Evolutionary conservation across 2,329 filamentous ascomycete species (phyloP).

Genomic region (Alternaria arborescens): DNA sequence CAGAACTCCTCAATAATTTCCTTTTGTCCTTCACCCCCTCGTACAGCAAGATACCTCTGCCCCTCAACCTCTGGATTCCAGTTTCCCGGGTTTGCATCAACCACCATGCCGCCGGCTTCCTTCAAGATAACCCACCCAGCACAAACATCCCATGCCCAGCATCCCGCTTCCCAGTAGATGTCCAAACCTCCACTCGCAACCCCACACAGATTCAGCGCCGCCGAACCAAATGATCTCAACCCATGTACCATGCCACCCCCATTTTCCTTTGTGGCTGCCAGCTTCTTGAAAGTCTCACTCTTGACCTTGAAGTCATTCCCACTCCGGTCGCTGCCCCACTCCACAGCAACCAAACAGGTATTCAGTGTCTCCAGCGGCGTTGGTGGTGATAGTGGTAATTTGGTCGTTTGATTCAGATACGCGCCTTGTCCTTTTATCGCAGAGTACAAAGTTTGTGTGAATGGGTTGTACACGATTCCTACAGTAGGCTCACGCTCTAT

Average conservation of each 20-base stretch:
- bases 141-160: constrained; percentile 87
- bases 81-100: constrained; percentile 74
- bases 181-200: constrained; percentile 77
- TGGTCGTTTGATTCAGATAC: constrained; percentile 54
- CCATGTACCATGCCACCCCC: constrained; percentile 81
- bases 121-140: constrained; percentile 79
- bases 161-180: constrained; percentile 83
- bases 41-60: constrained; percentile 63
- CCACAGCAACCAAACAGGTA: constrained; percentile 71
- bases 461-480: constrained; percentile 84
- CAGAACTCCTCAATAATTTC: constrained; percentile 60
- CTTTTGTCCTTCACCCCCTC: constrained; percentile 57
- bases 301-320: constrained; percentile 78
- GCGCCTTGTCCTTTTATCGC: constrained; percentile 74
- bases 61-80: constrained; percentile 69
- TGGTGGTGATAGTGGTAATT: constrained; percentile 60
- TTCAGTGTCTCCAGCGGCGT: constrained; percentile 68
- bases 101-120: constrained; percentile 78
- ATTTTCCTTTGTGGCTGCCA: constrained; percentile 62
- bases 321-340: constrained; percentile 75
- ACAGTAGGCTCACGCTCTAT: constrained; percentile 69
- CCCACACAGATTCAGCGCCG: constrained; percentile 77
- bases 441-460: constrained; percentile 73
- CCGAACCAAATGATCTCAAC: constrained; percentile 74
- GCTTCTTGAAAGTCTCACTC: constrained; percentile 67